Conservation (phyloP, 2,329 filamentous ascomycete species). For the Beauveria pseudobassiana region DNA sequence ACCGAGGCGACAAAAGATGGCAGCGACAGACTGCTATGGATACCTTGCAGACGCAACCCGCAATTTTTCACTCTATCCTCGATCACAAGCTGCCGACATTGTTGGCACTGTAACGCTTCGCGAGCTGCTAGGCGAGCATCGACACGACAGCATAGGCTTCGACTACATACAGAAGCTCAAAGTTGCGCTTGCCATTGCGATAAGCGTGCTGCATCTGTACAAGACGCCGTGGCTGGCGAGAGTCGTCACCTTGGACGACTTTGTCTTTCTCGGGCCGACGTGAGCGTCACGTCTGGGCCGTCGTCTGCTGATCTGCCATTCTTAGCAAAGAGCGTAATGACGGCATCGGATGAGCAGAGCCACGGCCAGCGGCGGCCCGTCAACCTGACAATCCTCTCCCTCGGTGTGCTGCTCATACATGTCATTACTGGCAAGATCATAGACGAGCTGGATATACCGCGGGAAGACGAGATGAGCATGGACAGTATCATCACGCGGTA, state of each 20-base stretch:
- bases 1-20: neutral
- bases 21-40: neutral
- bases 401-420: neutral
- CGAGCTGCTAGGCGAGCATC: neutral
- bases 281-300: neutral
- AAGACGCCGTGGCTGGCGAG: slow-evolving; percentile 6
- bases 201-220: slow-evolving; percentile 5
- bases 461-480: neutral
- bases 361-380: neutral
- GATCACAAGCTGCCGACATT: neutral
- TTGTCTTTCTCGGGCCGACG: slow-evolving; percentile 1
- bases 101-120: neutral
- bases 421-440: neutral
- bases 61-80: neutral
- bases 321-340: neutral
- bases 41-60: neutral
- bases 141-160: neutral
- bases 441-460: neutral
- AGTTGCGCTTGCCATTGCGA: slow-evolving; percentile 1
- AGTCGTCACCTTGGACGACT: slow-evolving; percentile 6
- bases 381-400: neutral
- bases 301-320: neutral
- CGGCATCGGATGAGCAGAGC: neutral
- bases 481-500: neutral
- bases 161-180: neutral